phyloP scores from a whole-genome alignment of 1,284 basidiomycete genomes.

The Quambalaria eucalypti region DNA sequence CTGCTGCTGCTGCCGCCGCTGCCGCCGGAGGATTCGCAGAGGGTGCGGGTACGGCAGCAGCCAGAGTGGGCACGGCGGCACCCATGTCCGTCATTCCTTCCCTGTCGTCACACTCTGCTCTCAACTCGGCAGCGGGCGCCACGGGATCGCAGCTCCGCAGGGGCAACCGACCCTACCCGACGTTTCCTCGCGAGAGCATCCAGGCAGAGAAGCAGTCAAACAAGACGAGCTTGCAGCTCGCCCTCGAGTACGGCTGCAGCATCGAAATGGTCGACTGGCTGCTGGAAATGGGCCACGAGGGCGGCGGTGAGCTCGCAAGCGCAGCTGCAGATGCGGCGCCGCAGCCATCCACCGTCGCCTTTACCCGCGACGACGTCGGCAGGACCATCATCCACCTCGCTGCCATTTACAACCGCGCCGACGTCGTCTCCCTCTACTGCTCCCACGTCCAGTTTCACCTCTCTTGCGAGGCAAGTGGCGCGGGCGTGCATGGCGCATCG shows the following conservation, averaged over 20 bases:
- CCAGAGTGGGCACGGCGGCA: no score
- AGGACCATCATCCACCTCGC: slow-evolving; percentile 26
- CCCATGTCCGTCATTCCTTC: no score
- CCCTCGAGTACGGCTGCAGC: slow-evolving; percentile 22
- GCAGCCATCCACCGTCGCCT: not conserved
- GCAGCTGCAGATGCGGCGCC: not conserved
- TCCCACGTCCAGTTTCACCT: not conserved
- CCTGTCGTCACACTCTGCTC: no score
- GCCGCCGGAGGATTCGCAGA: no score
- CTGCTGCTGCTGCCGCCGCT: no score
- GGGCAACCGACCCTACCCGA: not conserved
- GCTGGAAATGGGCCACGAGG: slow-evolving; percentile 35
- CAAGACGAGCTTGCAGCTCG: slow-evolving; percentile 15
- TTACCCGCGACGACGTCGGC: slow-evolving; percentile 9
- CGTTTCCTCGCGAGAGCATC: not conserved
- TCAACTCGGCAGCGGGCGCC: no score
- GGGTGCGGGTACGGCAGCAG: no score
- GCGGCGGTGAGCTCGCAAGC: not conserved
- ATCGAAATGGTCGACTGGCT: slow-evolving; percentile 35
- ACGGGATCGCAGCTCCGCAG: no score
- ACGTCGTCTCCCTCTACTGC: slow-evolving; percentile 8
- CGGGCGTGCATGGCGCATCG: no score
- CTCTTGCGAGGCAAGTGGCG: no score
- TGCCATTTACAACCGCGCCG: slow-evolving; percentile 22
- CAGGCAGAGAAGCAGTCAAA: not conserved